A percentile compares a stretch with the other conserved stretches of the same genome.
Conservation (phyloP, 208 protist genomes). For the Angomonas deanei region DNA sequence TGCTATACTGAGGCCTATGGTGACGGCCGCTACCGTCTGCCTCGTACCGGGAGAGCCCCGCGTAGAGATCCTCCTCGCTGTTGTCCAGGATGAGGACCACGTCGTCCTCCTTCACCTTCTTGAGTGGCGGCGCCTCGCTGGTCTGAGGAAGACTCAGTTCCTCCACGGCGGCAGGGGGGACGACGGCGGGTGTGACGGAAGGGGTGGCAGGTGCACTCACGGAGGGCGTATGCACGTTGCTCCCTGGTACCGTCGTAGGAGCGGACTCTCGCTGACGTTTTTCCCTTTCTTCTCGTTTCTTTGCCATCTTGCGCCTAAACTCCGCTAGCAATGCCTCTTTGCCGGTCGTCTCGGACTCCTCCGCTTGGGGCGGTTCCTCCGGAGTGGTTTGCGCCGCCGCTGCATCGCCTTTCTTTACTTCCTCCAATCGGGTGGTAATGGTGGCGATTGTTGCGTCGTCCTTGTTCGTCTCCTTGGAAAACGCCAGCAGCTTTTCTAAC, state of each 20-base stretch:
- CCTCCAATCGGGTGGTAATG: not conserved
- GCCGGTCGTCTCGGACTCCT: not conserved
- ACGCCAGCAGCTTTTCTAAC: constrained; percentile 9
- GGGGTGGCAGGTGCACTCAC: not conserved
- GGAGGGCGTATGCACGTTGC: not conserved
- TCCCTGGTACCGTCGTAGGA: not conserved
- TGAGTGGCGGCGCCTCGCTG: constrained; percentile 12
- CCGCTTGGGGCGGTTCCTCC: not conserved
- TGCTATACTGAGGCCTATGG: constrained; percentile 5
- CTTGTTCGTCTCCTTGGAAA: not conserved
- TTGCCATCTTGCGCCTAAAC: not conserved
- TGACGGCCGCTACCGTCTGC: constrained; percentile 7
- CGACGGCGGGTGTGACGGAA: constrained; percentile 3
- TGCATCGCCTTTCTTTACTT: too few relatives aligned
- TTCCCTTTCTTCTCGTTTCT: not conserved
- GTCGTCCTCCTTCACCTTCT: constrained; percentile 24
- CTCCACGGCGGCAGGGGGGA: not conserved
- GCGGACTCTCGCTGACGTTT: constrained; percentile 1
- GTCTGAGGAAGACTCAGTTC: not conserved
- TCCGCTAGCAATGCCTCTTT: not conserved
- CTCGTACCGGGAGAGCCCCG: constrained; percentile 23
- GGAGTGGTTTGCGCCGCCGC: too few relatives aligned
- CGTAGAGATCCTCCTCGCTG: constrained; percentile 60
- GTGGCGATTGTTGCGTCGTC: not conserved
- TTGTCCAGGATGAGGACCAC: constrained; percentile 19